These are phyloP conservation scores for Trebouxia sp. DNA, from an alignment of 139 green algal species.

Conservation along the genomic window DNA sequence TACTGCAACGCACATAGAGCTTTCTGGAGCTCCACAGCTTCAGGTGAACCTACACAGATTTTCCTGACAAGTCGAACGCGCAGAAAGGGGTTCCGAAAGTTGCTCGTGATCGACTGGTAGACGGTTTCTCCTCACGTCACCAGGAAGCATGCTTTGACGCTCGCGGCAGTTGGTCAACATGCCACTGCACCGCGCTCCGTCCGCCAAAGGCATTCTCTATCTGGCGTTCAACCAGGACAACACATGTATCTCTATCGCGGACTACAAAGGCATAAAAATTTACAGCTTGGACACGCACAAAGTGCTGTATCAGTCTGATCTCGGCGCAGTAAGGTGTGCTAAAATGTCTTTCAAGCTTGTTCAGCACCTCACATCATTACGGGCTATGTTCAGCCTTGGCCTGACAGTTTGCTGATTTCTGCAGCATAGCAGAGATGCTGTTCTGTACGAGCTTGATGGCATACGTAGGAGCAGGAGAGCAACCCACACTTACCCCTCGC, in stretches of 20 bases:
- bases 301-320: conserved; percentile 49
- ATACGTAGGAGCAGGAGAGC: conserved; percentile 76
- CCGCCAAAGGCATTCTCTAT: conserved; percentile 10
- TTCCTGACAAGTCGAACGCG: no score
- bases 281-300: conserved; percentile 62
- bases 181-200: conserved; percentile 5
- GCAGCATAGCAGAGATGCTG: conserved; percentile 81
- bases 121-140: no score
- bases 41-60: no score
- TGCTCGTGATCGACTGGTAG: no score
- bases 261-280: conserved; percentile 64
- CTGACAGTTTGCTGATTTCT: not conserved
- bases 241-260: conserved; percentile 62
- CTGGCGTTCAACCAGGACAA: conserved; percentile 72
- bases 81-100: no score
- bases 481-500: conserved; percentile 74
- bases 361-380: not conserved
- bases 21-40: no score
- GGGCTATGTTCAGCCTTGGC: not conserved
- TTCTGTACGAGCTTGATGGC: conserved; percentile 82
- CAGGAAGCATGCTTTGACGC: no score
- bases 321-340: conserved; percentile 64
- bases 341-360: not conserved
- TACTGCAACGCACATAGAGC: no score
- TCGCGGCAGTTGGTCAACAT: not conserved